Conservation (phyloP, 306 rosid genomes). For the Acmispon strigosus region DNA sequence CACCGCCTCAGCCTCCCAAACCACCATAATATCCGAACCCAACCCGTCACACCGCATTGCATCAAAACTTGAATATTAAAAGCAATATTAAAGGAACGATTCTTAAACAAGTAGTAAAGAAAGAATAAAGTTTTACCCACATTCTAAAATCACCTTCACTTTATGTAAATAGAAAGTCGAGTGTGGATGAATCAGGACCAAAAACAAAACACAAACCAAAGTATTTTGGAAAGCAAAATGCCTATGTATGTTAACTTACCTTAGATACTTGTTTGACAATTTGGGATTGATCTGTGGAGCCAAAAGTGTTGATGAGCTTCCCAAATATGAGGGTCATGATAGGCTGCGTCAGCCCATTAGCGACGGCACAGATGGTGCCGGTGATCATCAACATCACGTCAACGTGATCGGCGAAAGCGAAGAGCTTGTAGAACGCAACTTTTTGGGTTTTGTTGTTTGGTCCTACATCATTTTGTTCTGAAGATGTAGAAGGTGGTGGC, state of each 20-base stretch:
- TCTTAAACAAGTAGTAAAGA: no score
- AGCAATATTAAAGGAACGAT: no score
- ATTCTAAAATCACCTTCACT: no score
- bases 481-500: no score
- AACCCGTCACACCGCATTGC: not conserved
- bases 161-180: no score
- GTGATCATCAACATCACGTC: slow-evolving; percentile 50
- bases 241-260: slow-evolving; percentile 33
- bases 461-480: not conserved
- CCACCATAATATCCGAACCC: no score
- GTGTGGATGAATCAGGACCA: no score
- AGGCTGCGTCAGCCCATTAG: slow-evolving; percentile 58
- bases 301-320: slow-evolving; percentile 52
- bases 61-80: not conserved
- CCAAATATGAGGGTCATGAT: slow-evolving; percentile 66
- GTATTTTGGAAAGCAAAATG: not conserved
- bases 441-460: slow-evolving; percentile 19
- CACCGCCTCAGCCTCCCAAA: no score
- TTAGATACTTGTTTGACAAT: slow-evolving; percentile 40
- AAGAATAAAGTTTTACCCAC: no score
- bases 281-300: slow-evolving; percentile 19
- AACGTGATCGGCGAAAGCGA: slow-evolving; percentile 50
- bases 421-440: slow-evolving; percentile 56
- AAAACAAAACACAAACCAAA: no score
- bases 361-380: slow-evolving; percentile 48